phyloP scores from a whole-genome alignment of 2,329 filamentous ascomycete species.

The Colletotrichum plurivorum region DNA sequence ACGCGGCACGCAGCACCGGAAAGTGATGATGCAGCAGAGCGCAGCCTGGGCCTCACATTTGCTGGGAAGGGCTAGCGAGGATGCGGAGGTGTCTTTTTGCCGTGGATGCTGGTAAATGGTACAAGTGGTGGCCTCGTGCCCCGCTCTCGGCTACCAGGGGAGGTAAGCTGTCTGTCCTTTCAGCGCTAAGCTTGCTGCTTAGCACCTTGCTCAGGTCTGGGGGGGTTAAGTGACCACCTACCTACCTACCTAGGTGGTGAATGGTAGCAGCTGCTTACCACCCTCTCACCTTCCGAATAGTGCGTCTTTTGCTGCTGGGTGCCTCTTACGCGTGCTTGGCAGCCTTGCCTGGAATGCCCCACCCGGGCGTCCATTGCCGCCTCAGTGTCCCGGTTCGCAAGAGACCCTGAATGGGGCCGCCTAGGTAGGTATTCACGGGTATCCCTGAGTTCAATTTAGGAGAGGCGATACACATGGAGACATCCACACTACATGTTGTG shows the following conservation, averaged over 20 bases:
- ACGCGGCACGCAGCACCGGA: not conserved
- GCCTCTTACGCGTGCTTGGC: constrained; percentile 29
- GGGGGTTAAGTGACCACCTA: too few species aligned
- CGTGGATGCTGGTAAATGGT: not conserved
- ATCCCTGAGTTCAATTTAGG: too few species aligned
- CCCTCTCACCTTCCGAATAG: too few species aligned
- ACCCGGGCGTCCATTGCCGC: not conserved
- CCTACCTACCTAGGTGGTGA: too few species aligned
- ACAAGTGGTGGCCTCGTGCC: not conserved
- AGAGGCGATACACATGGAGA: too few species aligned
- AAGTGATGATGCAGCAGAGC: constrained; percentile 38
- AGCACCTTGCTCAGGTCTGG: not conserved
- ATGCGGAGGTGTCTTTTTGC: not conserved
- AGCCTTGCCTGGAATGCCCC: constrained; percentile 27
- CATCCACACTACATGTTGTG: too few species aligned
- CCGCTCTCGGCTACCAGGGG: not conserved
- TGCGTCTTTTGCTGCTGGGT: too few species aligned
- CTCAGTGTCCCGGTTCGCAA: too few species aligned
- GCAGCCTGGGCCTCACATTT: constrained; percentile 36
- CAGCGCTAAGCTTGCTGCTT: not conserved
- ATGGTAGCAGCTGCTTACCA: not conserved
- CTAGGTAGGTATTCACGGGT: too few species aligned
- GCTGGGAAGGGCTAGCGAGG: constrained; percentile 28
- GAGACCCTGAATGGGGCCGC: too few species aligned
- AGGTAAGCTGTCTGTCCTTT: not conserved